Base-by-base conservation (phyloP, 257 asterid species). In the Solanum chaucha region DNA sequence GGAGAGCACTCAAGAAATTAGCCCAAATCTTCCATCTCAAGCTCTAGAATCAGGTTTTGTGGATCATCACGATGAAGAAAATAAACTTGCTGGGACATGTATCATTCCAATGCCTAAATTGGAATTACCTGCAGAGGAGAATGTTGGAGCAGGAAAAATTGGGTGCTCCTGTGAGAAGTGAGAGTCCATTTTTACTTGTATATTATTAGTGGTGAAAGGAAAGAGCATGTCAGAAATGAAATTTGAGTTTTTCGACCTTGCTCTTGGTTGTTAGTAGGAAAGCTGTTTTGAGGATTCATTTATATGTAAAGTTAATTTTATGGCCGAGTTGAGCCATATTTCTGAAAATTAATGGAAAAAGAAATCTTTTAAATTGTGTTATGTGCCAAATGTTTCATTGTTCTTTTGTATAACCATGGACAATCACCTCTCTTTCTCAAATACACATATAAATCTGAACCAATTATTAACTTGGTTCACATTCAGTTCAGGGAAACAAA, bases 101-200 rank as follows among this genome's bases (percentile, higher is more conserved):
- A 68, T 89, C 55, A 72, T 88, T 82, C 92, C 90, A 46, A 87
- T 88, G 89, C 87, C 89, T 40, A 85, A 82, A 55, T 22, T 7
- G n/a, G 74, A 82, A 6, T 17, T 46, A 34, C 59, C 86, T 87
- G 44, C 44, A 40, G 44, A 11, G 17, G 85, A 28, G 85, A 73
- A 44, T 19, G 68, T 88, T 65, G 90, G 92, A 58, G 64, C 61
- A 36, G 93, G 91, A 88, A 91, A 88, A 82, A 24, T 24, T 19
- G 86, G 11, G 34, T 91, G 93, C 82, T 68, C 87, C 38, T 91
- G 93, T 85, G 92, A 20, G 40, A 67, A 71, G 51, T 67, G 59
- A 41, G 87, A 13, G 41, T 84, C 80, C 81, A 67, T n/a, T 67
- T 40, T 40, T 68, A 46, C 81, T 77, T 77, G 83, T 77, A 84